phyloP scores from a whole-genome alignment of 306 rosid genomes.

The Leucaena leucocephala region DNA sequence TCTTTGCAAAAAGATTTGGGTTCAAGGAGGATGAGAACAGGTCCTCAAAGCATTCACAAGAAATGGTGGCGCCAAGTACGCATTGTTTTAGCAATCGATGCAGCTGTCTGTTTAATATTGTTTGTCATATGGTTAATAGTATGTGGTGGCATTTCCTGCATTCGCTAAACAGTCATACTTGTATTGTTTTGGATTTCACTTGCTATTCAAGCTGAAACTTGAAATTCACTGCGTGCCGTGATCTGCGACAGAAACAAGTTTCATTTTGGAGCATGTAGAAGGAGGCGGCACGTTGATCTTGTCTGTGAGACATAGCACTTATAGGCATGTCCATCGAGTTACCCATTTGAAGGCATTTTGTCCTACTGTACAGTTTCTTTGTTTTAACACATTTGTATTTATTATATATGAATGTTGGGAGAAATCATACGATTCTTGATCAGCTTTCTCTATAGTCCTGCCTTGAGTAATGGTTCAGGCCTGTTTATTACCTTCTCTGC shows the following conservation, averaged over 20 bases:
- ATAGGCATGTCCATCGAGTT: constrained; percentile 38
- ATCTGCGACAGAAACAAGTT: constrained; percentile 27
- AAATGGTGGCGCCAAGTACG: constrained; percentile 91
- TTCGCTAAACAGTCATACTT: constrained; percentile 45
- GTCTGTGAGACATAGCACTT: constrained; percentile 18
- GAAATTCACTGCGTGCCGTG: constrained; percentile 20
- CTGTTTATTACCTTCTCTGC: neutral
- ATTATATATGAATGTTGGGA: constrained; percentile 50
- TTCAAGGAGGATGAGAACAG: constrained; percentile 66
- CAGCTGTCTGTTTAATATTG: constrained; percentile 68
- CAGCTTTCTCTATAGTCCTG: constrained; percentile 23
- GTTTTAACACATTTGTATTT: constrained; percentile 34
- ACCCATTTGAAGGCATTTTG: constrained; percentile 30
- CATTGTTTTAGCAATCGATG: constrained; percentile 86
- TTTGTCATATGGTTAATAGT: constrained; percentile 71
- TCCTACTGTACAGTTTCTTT: constrained; percentile 42
- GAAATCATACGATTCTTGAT: constrained; percentile 32
- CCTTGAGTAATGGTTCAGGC: neutral
- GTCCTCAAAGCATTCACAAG: constrained; percentile 61
- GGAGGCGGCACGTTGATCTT: constrained; percentile 20
- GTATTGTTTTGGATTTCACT: constrained; percentile 29
- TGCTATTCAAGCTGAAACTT: constrained; percentile 22
- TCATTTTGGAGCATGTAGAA: constrained; percentile 23
- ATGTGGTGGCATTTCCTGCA: constrained; percentile 68
- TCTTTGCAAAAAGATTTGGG: constrained; percentile 64